Evolutionary conservation across 192 early-diverging fungal genomes (phyloP).

Genomic region (Haplosporangium gracile): DNA sequence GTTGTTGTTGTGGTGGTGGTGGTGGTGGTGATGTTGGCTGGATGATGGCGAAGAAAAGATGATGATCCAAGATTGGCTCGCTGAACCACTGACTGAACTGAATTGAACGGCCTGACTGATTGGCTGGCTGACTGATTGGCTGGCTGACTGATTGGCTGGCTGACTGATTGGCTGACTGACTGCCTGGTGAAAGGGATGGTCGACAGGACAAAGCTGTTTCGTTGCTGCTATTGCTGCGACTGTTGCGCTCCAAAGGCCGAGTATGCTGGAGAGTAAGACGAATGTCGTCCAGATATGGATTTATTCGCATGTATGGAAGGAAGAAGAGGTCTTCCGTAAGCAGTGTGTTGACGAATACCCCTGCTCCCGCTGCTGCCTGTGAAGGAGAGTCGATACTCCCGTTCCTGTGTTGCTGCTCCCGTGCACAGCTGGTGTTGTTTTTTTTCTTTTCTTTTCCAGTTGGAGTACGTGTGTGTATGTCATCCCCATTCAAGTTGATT

Average conservation of each 20-base stretch:
- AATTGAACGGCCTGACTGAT: background rate
- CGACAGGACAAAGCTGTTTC: background rate
- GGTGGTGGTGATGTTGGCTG: background rate
- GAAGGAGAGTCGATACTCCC: background rate
- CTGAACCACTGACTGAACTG: background rate
- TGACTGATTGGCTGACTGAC: background rate
- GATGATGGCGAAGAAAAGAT: constrained; percentile 6
- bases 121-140: background rate
- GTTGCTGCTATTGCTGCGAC: background rate
- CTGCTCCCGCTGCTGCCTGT: background rate
- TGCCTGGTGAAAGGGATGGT: background rate
- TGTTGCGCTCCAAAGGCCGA: background rate
- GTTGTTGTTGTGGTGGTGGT: background rate
- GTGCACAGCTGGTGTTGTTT: background rate
- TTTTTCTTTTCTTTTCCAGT: background rate
- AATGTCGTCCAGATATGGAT: background rate
- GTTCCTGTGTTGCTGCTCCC: background rate
- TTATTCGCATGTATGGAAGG: background rate
- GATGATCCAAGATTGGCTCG: constrained; percentile 1
- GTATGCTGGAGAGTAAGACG: background rate
- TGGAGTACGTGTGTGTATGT: background rate
- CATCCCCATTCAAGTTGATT: background rate
- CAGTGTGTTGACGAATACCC: background rate
- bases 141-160: background rate
- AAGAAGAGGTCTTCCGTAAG: background rate